phyloP scores from a whole-genome alignment of 148 eudicot genomes.

The Fagopyrum tataricum region DNA sequence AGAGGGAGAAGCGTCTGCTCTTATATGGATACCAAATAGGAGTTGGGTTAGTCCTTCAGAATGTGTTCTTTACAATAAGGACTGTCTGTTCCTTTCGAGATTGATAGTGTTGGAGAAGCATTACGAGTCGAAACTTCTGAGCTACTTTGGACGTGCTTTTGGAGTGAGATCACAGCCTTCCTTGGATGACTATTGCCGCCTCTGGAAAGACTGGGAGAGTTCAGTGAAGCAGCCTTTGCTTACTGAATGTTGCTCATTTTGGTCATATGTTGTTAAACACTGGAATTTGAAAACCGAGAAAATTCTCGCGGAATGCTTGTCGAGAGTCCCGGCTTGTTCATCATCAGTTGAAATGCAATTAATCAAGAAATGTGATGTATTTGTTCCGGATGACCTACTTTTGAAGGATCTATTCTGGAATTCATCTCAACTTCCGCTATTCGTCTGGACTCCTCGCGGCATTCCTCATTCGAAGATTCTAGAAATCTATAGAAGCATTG shows the following conservation, averaged over 20 bases:
- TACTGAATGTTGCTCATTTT: constrained; percentile 43
- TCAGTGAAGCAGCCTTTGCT: constrained; percentile 22
- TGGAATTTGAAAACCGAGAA: constrained; percentile 23
- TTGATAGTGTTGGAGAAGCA: constrained; percentile 36
- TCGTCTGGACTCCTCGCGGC: constrained; percentile 56
- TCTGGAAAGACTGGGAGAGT: constrained; percentile 65
- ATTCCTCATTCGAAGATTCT: constrained; percentile 31
- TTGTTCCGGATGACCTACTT: constrained; percentile 55
- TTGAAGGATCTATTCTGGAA: constrained; percentile 40
- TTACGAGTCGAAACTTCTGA: constrained; percentile 27
- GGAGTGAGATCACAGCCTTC: constrained; percentile 42
- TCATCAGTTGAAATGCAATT: constrained; percentile 25
- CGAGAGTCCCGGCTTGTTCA: constrained; percentile 42
- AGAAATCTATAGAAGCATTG: constrained; percentile 42
- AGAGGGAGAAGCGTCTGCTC: background rate
- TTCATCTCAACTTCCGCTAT: constrained; percentile 26
- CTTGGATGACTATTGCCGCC: constrained; percentile 39
- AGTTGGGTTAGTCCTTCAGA: constrained; percentile 38
- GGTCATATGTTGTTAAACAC: constrained; percentile 31
- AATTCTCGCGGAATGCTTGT: constrained; percentile 20
- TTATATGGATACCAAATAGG: constrained; percentile 56
- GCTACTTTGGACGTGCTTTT: constrained; percentile 35
- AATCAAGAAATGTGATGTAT: constrained; percentile 36
- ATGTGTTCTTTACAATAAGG: constrained; percentile 48
- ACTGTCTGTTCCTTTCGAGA: constrained; percentile 30